Conservation (phyloP, 2,329 filamentous ascomycete genomes). For the Talaromyces sp. region DNA sequence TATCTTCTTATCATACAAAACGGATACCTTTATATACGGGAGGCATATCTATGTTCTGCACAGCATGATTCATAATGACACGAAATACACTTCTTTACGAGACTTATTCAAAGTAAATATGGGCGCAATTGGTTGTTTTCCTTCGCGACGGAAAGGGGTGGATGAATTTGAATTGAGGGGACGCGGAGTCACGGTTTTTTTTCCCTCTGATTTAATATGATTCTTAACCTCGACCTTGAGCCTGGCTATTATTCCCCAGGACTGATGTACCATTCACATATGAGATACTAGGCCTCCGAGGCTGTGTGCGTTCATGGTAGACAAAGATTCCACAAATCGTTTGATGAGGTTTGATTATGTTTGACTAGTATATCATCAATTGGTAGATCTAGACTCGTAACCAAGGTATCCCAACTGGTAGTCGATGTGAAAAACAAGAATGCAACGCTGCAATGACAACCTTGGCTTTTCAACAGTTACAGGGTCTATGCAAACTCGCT, state of each 20-base stretch:
- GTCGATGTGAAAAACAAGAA: too few relatives aligned
- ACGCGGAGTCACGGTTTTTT: background rate
- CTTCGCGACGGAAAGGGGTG: background rate
- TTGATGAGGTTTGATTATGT: background rate
- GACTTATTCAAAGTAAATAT: background rate
- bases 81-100: background rate
- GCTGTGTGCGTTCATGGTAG: background rate
- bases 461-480: background rate
- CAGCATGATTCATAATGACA: background rate
- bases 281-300: background rate
- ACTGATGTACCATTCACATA: background rate
- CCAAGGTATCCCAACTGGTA: too few relatives aligned
- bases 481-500: background rate
- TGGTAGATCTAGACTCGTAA: too few relatives aligned
- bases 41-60: background rate
- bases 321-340: background rate
- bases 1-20: background rate
- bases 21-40: background rate
- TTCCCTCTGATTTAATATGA: background rate
- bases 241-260: background rate
- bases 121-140: background rate
- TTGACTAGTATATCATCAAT: too few relatives aligned
- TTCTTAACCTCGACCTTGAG: background rate
- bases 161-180: background rate
- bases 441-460: too few relatives aligned